Evolutionary conservation across 805 yeast genomes (phyloP), one percentile per base, ranked within the genome.

Genomic region (Schizosaccharomyces lindneri): DNA sequence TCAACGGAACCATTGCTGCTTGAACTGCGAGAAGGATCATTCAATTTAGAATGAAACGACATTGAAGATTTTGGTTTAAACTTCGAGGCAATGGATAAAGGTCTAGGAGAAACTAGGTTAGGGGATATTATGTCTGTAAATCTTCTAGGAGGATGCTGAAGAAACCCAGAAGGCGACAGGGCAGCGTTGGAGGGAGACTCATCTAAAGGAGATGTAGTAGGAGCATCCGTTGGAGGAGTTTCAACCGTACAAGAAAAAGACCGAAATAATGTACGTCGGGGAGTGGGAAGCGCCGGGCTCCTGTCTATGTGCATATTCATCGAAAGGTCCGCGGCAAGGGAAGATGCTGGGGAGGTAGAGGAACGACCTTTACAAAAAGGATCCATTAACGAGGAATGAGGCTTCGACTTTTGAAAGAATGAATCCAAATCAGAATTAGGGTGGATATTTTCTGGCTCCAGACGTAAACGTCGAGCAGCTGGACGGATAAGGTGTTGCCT

Each of bases 271-370:
- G 71, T 64, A 31, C 73, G 64, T 55, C 72, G 66, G 2, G 73
- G 73, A 24, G 73, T 70, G 1, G 72, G 73, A 11, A 65, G 59
- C 7, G 67, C 65, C 1, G 70, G 70, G 29, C 69, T 67, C 60
- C 64, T 63, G 43, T 65, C 71, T 59, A 71, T 71, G 62, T 68
- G 71, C 64, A 71, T 72, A 64, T 72, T 71, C 64, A 68, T 72
- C 21, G 71, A 67, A 62, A 71, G 64, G 61, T 71, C 74, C 2
- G 73, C 72, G 1, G 73, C 73, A 62, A 71, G 63, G 1, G 69
- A 63, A n/a, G 70, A 62, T 9, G 73, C 65, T 24, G 72, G 72
- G n/a, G 57, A 51, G 36, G 57, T n/a, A 24, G 36, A 17, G 19
- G 36, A 51, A 17, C 36, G 19, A 15, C 15, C 11, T 51, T 51